Evolutionary conservation across 2,329 filamentous ascomycete species (phyloP), one percentile per base, ranked within the genome.

Genomic region (Scedosporium apiospermum): DNA sequence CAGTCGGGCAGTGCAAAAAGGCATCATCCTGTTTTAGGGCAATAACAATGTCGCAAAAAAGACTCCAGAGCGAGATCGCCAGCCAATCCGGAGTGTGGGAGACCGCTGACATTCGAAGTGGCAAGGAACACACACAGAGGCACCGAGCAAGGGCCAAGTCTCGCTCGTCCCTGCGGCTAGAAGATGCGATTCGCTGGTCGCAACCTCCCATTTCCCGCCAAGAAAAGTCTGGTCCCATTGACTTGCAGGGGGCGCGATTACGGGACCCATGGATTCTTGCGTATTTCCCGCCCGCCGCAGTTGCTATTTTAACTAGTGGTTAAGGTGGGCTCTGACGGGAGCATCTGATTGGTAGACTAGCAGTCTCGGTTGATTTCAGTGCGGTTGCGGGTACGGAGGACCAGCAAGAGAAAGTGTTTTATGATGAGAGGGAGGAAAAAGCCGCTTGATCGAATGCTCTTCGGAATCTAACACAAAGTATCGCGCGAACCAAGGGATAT

Each of bases 231-330:
- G 51, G 51, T 55, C 18, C 51, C 23, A 55, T 55, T 55, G 51
- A 27, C 51, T 23, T 55, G 51, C 51, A 55, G 23, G 18, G 23
- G 51, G 9, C 18, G 51, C 51, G 12, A 55, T 27, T 55, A 55
- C 51, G 51, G 51, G 51, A 49, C 51, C 51, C 51, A 55, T 55
- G 51, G 51, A 55, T 55, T 55, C 18, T 55, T 55, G 23, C 51
- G 51, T 55, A 55, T 55, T 55, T 55, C 51, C 51, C 51, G 51
- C 51, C 51, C 18, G 18, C 51, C 23, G 18, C 51, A 55, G 51
- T 55, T 55, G 23, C 51, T 55, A 55, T 55, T 55, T 55, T 55
- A 55, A 23, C 51, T 55, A 55, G 23, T 55, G 51, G 23, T 30
- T 55, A 55, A 23, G 10, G 51, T 55, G 51, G 51, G 51, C 21